Base-by-base conservation (phyloP, 1,139 yeast species). In the Geotrichum restrictum region DNA sequence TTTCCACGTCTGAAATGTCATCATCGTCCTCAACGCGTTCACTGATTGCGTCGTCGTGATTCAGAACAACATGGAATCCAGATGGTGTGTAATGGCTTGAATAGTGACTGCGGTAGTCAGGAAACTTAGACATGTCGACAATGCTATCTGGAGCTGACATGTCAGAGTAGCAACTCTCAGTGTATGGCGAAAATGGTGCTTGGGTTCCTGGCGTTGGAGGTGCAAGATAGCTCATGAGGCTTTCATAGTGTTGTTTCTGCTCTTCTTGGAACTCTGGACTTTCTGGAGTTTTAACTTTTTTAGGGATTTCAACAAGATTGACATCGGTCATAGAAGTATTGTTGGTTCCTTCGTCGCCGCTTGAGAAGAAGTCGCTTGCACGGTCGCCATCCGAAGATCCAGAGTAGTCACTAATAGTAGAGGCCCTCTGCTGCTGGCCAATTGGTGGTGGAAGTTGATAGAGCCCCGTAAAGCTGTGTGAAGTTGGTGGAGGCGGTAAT, bases 91-190 rank as follows among this genome's bases (percentile, higher is more conserved):
- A 51, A 19, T 51, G 53, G 19, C 34, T 43, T 13, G 50, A 40
- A 29, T 51, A 51, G 19, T 45, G 49, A 24, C 53, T 51, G 11
- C 33, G 53, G 24, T 48, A 51, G 21, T 51, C 45, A 4, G 50
- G 49, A 16, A 51, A 40, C 42, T 51, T 48, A 7, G 53, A 45
- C 27, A 41, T 34, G 39, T 48, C 49, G n/a, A 46, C 49, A 36
- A 51, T 46, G 39, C 50, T 44, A 19, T 41, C 45, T 3, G 47
- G 42, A n/a, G 39, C 41, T 1, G 53, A 40, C 16, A 32, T 31
- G 10, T 45, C 50, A 8, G 44, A 36, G 34, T 51, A 51, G 18
- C 37, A 18, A n/a, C 49, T 42, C 10, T 46, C 49, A n/a, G 49
- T 46, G 32, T 46, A 46, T 10, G 49, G 49, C 1, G 49, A 46